Evolutionary conservation across 2,329 filamentous ascomycete species (phyloP).

Genomic region (Mycosphaerelloides madeirae): DNA sequence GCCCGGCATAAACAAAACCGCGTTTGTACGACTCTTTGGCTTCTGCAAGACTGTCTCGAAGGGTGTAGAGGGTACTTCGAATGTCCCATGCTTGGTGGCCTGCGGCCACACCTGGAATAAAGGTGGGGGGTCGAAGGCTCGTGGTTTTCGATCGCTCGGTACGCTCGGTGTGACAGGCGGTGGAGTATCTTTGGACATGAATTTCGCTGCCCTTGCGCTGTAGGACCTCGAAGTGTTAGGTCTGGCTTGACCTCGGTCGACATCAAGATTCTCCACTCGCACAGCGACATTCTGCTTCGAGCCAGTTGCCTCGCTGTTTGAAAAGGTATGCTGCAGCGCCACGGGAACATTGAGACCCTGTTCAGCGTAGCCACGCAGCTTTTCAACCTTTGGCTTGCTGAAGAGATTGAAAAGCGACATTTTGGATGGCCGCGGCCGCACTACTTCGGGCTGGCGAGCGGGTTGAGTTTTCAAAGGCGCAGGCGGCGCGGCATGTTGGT

Average conservation of each 20-base stretch:
- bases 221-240: constrained; percentile 15
- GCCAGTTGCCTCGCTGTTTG: constrained; percentile 8
- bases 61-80: constrained; percentile 63
- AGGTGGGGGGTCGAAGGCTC: constrained; percentile 54
- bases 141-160: constrained; percentile 9
- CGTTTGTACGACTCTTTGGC: constrained; percentile 13
- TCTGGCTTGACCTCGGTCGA: constrained; percentile 3
- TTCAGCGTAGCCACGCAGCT: constrained; percentile 43
- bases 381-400: constrained; percentile 47
- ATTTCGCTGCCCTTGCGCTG: constrained; percentile 3
- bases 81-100: constrained; percentile 67
- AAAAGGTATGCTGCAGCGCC: constrained; percentile 7
- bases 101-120: constrained; percentile 86
- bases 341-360: constrained; percentile 30
- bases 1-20: constrained; percentile 5
- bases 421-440: constrained; percentile 25
- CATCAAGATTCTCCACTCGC: constrained; percentile 8
- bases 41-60: constrained; percentile 51
- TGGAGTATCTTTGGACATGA: constrained; percentile 1
- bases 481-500: constrained; percentile 19
- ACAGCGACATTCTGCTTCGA: constrained; percentile 7
- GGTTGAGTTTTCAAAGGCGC: constrained; percentile 15
- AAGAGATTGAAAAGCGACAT: constrained; percentile 50
- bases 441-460: constrained; percentile 11
- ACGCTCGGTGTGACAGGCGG: constrained; percentile 5